phyloP scores from a whole-genome alignment of 805 yeast genomes.

The Sugiyamaella marilandica region DNA sequence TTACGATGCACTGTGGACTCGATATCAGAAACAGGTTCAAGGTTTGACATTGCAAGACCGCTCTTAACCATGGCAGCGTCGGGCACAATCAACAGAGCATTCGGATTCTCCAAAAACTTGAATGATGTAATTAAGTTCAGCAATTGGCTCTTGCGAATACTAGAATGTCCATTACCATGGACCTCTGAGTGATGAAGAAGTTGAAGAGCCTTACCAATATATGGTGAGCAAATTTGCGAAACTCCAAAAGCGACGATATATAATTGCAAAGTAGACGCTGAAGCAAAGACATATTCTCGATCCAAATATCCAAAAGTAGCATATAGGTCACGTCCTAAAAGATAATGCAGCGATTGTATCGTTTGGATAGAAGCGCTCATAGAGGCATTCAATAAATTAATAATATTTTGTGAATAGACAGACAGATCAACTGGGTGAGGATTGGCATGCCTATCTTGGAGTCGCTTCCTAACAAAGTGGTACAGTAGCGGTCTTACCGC shows the following conservation, averaged over 20 bases:
- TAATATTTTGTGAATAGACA: conserved; percentile 14
- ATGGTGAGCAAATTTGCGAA: conserved; percentile 13
- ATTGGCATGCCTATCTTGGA: conserved; percentile 10
- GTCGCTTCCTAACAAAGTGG: conserved; percentile 23
- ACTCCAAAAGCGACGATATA: conserved; percentile 22
- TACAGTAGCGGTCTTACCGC: conserved; percentile 24
- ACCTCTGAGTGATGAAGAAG: conserved; percentile 15
- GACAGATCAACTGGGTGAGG: conserved; percentile 17
- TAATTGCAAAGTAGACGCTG: conserved; percentile 23
- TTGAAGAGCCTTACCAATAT: conserved; percentile 18
- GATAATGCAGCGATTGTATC: conserved; percentile 15
- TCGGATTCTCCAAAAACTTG: conserved; percentile 12
- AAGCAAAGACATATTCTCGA: conserved; percentile 23
- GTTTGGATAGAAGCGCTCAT: conserved; percentile 24
- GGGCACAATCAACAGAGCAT: not conserved
- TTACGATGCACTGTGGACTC: not conserved
- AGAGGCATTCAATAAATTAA: conserved; percentile 21
- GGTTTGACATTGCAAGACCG: not conserved
- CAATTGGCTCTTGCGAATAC: conserved; percentile 17
- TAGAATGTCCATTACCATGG: conserved; percentile 18
- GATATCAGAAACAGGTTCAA: not conserved
- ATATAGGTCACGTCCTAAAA: conserved; percentile 10
- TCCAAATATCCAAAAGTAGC: conserved; percentile 23
- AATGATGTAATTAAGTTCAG: conserved; percentile 15
- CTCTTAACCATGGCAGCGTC: not conserved